A percentile compares a stretch with the other conserved stretches of the same genome.
Conservation (phyloP, 306 rosid genomes). For the Astragalus glycyphyllos region DNA sequence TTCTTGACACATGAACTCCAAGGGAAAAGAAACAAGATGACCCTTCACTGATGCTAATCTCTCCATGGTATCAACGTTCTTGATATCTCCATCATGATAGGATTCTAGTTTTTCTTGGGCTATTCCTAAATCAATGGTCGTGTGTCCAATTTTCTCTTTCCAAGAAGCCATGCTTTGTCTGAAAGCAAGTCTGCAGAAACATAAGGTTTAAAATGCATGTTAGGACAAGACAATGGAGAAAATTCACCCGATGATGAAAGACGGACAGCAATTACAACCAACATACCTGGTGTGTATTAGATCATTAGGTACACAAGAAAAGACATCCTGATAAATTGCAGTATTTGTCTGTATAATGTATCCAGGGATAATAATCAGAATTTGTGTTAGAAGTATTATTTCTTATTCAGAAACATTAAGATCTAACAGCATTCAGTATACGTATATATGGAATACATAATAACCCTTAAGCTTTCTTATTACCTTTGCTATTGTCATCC, state of each 20-base stretch:
- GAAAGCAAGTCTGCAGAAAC: conserved; percentile 67
- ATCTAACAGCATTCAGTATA: conserved; percentile 9
- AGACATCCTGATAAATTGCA: conserved; percentile 85
- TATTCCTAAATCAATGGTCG: conserved; percentile 91
- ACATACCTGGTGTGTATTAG: conserved; percentile 81
- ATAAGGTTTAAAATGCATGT: conserved; percentile 26
- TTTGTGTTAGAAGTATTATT: not conserved
- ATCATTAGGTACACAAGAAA: conserved; percentile 90
- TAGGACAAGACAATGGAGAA: conserved; percentile 38
- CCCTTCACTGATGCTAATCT: conserved; percentile 77
- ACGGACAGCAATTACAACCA: conserved; percentile 2
- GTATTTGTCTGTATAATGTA: conserved; percentile 75
- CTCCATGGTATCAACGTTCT: conserved; percentile 62
- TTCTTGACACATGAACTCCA: conserved; percentile 92
- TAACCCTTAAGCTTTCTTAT: conserved; percentile 9
- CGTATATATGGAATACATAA: not conserved
- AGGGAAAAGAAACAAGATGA: conserved; percentile 90
- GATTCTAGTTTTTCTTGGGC: conserved; percentile 72
- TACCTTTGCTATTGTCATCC: conserved; percentile 99
- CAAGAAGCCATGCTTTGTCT: conserved; percentile 71
- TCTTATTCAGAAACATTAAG: conserved; percentile 24
- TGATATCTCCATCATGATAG: conserved; percentile 60
- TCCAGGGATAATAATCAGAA: conserved; percentile 39
- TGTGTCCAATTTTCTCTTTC: conserved; percentile 81
- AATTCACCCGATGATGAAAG: conserved; percentile 12